A percentile compares a stretch with the other conserved stretches of the same genome.
Conservation (phyloP, 768 basidiomycete species). For the Russula compacta region DNA sequence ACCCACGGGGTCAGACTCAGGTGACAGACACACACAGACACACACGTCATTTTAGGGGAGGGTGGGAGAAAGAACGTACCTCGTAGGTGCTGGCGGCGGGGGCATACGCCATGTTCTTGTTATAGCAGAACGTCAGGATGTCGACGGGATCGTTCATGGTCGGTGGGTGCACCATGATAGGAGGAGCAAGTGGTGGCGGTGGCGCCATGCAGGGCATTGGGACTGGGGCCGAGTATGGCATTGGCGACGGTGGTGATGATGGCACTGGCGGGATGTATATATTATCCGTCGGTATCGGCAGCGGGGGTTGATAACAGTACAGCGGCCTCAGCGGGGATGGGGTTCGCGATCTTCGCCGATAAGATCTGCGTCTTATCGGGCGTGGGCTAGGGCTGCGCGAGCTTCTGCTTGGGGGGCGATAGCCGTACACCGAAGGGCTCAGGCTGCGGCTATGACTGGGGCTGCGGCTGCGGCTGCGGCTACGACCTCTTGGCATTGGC, state of each 20-base stretch:
- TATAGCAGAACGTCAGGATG: slow-evolving; percentile 11
- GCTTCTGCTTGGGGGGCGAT: neutral
- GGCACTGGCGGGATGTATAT: neutral
- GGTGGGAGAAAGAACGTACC: neutral
- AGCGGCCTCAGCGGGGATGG: neutral
- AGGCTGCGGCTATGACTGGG: neutral
- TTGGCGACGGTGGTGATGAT: neutral
- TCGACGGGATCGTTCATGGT: slow-evolving; percentile 5
- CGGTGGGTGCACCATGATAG: neutral
- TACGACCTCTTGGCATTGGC: neutral
- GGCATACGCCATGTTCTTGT: slow-evolving; percentile 17
- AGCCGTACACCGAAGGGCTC: neutral
- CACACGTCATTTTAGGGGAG: neutral
- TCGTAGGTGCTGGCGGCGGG: slow-evolving; percentile 14
- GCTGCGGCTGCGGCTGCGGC: neutral
- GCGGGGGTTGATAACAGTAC: neutral
- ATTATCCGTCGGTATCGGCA: neutral
- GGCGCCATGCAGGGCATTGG: neutral
- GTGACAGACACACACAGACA: neutral
- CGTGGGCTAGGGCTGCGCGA: neutral
- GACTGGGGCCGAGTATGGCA: too few species aligned
- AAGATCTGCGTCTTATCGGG: neutral
- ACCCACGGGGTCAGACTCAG: neutral
- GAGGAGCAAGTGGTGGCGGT: neutral
- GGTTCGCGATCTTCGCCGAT: neutral